Evolutionary conservation across 495 filamentous ascomycete genomes (phyloP).

Genomic region (Emericellopsis terricola): DNA sequence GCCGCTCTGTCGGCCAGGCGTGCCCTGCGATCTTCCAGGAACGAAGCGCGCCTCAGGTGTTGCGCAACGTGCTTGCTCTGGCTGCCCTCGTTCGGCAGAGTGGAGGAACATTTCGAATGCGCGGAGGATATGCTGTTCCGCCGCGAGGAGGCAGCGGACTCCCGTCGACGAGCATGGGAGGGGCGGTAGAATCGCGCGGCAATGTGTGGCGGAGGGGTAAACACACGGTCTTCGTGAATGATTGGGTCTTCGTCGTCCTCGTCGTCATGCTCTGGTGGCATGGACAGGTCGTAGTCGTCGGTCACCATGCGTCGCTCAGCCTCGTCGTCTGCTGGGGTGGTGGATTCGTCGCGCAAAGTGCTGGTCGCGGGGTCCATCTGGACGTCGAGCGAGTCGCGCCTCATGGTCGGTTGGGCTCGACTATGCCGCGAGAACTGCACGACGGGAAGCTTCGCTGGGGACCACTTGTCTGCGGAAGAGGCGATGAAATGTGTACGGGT

Average conservation of each 20-base stretch:
- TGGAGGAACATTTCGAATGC: constrained; percentile 49
- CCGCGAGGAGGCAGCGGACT: constrained; percentile 71
- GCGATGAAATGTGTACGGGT: too few relatives aligned
- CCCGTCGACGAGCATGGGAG: constrained; percentile 52
- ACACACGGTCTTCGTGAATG: constrained; percentile 28
- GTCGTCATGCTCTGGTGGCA: constrained; percentile 18
- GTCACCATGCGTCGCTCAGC: constrained; percentile 5
- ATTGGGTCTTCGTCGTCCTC: constrained; percentile 8
- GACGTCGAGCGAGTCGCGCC: constrained; percentile 23
- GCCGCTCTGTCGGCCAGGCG: constrained; percentile 83
- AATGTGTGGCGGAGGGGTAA: constrained; percentile 62
- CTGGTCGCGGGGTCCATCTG: constrained; percentile 25
- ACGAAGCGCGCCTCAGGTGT: constrained; percentile 77
- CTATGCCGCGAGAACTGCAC: too few relatives aligned
- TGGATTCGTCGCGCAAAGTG: constrained; percentile 23
- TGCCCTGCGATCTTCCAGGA: constrained; percentile 84
- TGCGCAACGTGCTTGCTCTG: constrained; percentile 76
- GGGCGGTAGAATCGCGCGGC: constrained; percentile 72
- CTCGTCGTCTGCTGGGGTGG: constrained; percentile 12
- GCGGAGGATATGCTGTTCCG: constrained; percentile 79
- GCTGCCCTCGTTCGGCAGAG: constrained; percentile 38
- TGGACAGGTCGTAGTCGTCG: constrained; percentile 15
- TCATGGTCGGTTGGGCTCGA: too few relatives aligned
- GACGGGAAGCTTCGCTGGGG: too few relatives aligned
- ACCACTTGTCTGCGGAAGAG: too few relatives aligned